Conservation (phyloP, 1,284 basidiomycete genomes). For the Termitomyces sp. region DNA sequence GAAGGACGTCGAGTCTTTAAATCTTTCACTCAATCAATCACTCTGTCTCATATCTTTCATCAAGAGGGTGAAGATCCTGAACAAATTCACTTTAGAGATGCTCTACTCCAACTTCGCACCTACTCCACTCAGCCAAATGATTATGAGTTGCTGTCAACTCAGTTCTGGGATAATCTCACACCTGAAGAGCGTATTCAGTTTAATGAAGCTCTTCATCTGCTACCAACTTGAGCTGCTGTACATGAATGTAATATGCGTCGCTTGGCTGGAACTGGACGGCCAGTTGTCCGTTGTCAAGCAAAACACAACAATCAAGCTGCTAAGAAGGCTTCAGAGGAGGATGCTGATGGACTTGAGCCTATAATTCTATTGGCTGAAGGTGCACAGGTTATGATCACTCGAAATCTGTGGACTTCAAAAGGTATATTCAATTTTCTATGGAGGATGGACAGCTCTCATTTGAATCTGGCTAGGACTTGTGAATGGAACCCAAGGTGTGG, state of each 20-base stretch:
- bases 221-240: background rate
- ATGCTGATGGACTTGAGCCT: background rate
- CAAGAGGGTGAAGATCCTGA: conserved; percentile 1
- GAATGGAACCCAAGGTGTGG: background rate
- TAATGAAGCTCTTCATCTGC: background rate
- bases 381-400: background rate
- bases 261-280: background rate
- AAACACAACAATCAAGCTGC: background rate
- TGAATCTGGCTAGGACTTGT: background rate
- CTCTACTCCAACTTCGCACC: background rate
- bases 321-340: background rate
- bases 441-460: background rate
- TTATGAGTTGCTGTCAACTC: background rate
- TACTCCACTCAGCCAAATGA: background rate
- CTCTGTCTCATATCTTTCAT: background rate
- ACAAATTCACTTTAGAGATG: background rate
- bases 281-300: background rate
- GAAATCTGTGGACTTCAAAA: conserved; percentile 1
- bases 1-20: background rate
- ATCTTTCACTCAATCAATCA: conserved; percentile 1
- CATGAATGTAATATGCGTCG: background rate
- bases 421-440: background rate
- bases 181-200: background rate
- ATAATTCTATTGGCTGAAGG: background rate
- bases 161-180: background rate